Evolutionary conservation across 768 basidiomycete genomes (phyloP).

Genomic region (Podaxis sp.): DNA sequence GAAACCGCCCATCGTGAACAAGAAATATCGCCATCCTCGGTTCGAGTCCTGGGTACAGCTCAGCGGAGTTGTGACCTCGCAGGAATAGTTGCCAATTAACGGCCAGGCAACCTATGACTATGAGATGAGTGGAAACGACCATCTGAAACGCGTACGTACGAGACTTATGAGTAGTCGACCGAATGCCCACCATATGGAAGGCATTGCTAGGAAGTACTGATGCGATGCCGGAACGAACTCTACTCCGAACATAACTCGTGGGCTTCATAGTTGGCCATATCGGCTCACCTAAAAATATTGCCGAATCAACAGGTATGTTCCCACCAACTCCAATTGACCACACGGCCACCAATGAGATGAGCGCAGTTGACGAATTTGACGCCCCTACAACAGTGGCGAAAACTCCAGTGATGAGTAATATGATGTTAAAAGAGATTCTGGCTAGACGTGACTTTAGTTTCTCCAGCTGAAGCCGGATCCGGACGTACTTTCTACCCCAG

Average conservation of each 20-base stretch:
- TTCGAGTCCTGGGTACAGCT: slow-evolving; percentile 53
- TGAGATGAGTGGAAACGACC: background rate
- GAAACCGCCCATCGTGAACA: slow-evolving; percentile 69
- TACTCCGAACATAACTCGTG: slow-evolving; percentile 19
- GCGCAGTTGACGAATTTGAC: slow-evolving; percentile 48
- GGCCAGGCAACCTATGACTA: slow-evolving; percentile 67
- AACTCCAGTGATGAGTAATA: slow-evolving; percentile 63
- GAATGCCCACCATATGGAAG: slow-evolving; percentile 83
- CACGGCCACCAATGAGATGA: slow-evolving; percentile 51
- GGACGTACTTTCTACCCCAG: slow-evolving; percentile 62
- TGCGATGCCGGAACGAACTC: slow-evolving; percentile 73
- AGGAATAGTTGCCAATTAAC: slow-evolving; percentile 66
- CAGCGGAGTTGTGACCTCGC: slow-evolving; percentile 32
- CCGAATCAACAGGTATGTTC: slow-evolving; percentile 68
- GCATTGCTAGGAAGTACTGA: slow-evolving; percentile 72
- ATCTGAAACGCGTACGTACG: slow-evolving; percentile 21
- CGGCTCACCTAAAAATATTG: slow-evolving; percentile 66
- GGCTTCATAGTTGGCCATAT: background rate
- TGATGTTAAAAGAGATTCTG: slow-evolving; percentile 71
- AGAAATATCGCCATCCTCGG: slow-evolving; percentile 75
- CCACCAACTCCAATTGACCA: slow-evolving; percentile 74
- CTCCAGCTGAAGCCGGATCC: slow-evolving; percentile 1
- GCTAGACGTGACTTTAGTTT: background rate
- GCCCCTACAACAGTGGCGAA: slow-evolving; percentile 66
- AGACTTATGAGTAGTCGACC: slow-evolving; percentile 65